phyloP scores from a whole-genome alignment of 1,139 yeast species.

The Debaryomycetaceae sp. region DNA sequence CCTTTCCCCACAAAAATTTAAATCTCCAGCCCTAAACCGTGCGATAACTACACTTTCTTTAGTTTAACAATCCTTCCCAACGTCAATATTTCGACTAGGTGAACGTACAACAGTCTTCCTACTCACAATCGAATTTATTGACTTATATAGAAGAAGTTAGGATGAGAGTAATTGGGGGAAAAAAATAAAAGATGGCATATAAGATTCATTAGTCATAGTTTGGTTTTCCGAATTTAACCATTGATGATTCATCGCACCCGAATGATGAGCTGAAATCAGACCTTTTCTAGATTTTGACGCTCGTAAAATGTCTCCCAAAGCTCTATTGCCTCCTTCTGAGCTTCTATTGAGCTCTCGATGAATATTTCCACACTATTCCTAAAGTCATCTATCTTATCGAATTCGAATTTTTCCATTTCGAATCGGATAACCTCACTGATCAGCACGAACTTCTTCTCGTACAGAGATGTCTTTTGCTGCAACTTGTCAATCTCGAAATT shows the following conservation, averaged over 20 bases:
- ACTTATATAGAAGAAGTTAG: neutral
- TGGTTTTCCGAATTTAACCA: neutral
- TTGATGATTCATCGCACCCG: neutral
- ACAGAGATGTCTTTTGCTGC: constrained; percentile 53
- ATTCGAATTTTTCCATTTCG: constrained; percentile 70
- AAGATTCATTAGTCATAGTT: neutral
- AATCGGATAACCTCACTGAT: constrained; percentile 62
- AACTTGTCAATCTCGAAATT: constrained; percentile 57
- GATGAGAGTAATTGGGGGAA: no score
- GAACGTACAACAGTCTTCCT: no score
- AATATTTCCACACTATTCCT: constrained; percentile 87
- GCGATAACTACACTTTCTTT: no score
- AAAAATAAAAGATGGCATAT: neutral
- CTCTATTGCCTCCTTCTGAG: constrained; percentile 93
- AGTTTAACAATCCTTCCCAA: no score
- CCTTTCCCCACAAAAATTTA: neutral
- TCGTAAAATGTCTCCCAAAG: constrained; percentile 89
- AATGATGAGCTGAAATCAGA: neutral
- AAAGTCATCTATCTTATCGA: constrained; percentile 78
- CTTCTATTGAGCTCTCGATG: constrained; percentile 85
- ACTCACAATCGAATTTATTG: neutral
- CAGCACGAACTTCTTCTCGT: constrained; percentile 57
- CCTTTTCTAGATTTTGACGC: constrained; percentile 30
- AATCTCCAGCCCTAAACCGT: no score
- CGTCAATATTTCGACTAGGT: no score